Percentiles rank a stretch among this genome's conserved stretches.
Evolutionary conservation across 1,284 basidiomycete species (phyloP).

Genomic region (Pterula multifida): DNA sequence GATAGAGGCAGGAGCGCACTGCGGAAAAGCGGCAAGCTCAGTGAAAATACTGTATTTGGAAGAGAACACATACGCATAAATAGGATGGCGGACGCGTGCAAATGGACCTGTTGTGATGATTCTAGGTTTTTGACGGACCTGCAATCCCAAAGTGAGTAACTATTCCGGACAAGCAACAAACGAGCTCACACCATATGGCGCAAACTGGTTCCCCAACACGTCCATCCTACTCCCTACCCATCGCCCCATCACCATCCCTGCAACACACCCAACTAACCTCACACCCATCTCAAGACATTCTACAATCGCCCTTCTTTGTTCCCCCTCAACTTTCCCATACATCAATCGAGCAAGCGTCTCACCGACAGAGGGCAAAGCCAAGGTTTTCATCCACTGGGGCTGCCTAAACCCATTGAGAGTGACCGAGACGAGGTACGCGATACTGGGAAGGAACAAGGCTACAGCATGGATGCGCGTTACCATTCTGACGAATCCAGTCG

Average conservation of each 20-base stretch:
- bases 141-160: not conserved
- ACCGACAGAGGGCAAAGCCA: not conserved
- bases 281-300: not conserved
- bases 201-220: not conserved
- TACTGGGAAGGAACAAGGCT: not conserved
- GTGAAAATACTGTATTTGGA: not conserved
- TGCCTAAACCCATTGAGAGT: not conserved
- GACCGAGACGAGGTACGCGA: not conserved
- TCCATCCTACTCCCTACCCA: not conserved
- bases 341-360: not conserved
- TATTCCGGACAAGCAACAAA: not conserved
- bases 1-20: not conserved
- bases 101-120: slow-evolving; percentile 3
- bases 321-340: no score
- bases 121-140: slow-evolving; percentile 13
- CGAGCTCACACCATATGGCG: not conserved
- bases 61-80: not conserved
- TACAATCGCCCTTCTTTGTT: no score
- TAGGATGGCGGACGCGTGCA: not conserved
- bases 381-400: not conserved
- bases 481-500: not conserved
- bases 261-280: not conserved
- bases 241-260: not conserved
- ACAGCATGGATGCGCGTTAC: not conserved
- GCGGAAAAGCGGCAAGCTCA: not conserved